phyloP scores from a whole-genome alignment of 768 basidiomycete species.

The Leccinellum albellum region DNA sequence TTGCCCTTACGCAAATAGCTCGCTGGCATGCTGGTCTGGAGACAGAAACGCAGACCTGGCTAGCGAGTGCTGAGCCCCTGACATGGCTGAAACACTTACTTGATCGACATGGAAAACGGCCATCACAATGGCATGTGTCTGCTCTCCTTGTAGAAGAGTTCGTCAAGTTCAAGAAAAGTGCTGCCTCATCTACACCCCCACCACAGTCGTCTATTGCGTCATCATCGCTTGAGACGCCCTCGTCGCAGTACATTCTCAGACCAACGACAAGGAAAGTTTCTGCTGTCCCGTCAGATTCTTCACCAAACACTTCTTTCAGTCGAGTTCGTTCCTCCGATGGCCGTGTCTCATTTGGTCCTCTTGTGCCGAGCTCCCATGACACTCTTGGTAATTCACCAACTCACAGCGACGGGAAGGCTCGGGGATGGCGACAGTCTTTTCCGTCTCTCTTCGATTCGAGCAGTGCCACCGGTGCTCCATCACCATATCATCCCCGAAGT shows the following conservation, averaged over 20 bases:
- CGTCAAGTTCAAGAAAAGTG: slow-evolving; percentile 38
- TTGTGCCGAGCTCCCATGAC: slow-evolving; percentile 42
- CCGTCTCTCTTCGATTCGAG: slow-evolving; percentile 26
- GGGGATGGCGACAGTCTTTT: slow-evolving; percentile 28
- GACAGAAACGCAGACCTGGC: slow-evolving; percentile 40
- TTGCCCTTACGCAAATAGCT: slow-evolving; percentile 49
- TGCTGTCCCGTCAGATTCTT: slow-evolving; percentile 37
- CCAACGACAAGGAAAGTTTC: slow-evolving; percentile 18
- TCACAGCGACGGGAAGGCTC: slow-evolving; percentile 37
- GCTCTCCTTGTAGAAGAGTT: slow-evolving; percentile 71
- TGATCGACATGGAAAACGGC: slow-evolving; percentile 41
- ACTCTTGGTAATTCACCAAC: slow-evolving; percentile 46
- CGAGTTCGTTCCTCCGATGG: slow-evolving; percentile 44
- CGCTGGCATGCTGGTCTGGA: slow-evolving; percentile 62
- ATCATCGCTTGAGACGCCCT: slow-evolving; percentile 14
- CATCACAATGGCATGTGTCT: slow-evolving; percentile 60
- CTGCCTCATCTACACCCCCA: slow-evolving; percentile 9
- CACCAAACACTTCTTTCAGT: slow-evolving; percentile 38
- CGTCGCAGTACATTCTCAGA: slow-evolving; percentile 11
- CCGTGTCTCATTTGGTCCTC: slow-evolving; percentile 56
- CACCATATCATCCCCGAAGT: slow-evolving; percentile 25
- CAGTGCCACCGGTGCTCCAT: slow-evolving; percentile 38
- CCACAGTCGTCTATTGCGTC: slow-evolving; percentile 12
- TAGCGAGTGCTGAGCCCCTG: slow-evolving; percentile 66
- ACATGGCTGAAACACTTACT: slow-evolving; percentile 70